Evolutionary conservation across 352 stramenopile genomes (phyloP).

Genomic region (Pythium brachiatum): DNA sequence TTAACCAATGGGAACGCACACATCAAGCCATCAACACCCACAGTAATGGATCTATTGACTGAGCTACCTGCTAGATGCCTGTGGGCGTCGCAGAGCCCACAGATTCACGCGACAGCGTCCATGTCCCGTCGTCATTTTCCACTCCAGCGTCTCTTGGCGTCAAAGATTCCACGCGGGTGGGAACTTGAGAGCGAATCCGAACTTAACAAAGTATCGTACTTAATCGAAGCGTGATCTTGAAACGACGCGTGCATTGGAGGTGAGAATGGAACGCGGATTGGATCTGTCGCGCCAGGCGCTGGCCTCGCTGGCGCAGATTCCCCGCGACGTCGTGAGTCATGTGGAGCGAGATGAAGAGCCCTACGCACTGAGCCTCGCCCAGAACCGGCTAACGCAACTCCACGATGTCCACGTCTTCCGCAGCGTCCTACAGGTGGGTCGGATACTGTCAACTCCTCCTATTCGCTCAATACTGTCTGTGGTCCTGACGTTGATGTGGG

Average conservation of each 20-base stretch:
- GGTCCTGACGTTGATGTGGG: neutral
- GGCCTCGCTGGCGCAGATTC: constrained; percentile 44
- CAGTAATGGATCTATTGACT: neutral
- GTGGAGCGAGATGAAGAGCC: constrained; percentile 33
- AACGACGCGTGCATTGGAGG: neutral
- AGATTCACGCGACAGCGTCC: neutral
- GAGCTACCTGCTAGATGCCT: neutral
- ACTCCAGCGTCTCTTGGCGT: too few species aligned
- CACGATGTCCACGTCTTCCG: constrained; percentile 42
- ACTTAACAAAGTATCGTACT: neutral
- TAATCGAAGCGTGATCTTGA: constrained; percentile 6
- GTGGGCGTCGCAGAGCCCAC: neutral
- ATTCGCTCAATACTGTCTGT: neutral
- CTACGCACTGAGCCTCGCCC: constrained; percentile 48
- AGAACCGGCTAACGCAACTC: constrained; percentile 48
- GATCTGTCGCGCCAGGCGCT: constrained; percentile 55
- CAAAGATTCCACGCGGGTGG: too few species aligned
- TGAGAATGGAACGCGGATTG: constrained; percentile 33
- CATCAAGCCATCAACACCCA: neutral
- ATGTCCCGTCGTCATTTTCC: too few species aligned
- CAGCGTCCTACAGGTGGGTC: constrained; percentile 42
- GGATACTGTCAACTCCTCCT: neutral
- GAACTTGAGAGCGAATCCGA: too few species aligned
- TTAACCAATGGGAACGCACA: neutral
- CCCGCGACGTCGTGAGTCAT: constrained; percentile 38